Base-by-base conservation (phyloP, 148 eudicot species). In the Diospyros kaki region DNA sequence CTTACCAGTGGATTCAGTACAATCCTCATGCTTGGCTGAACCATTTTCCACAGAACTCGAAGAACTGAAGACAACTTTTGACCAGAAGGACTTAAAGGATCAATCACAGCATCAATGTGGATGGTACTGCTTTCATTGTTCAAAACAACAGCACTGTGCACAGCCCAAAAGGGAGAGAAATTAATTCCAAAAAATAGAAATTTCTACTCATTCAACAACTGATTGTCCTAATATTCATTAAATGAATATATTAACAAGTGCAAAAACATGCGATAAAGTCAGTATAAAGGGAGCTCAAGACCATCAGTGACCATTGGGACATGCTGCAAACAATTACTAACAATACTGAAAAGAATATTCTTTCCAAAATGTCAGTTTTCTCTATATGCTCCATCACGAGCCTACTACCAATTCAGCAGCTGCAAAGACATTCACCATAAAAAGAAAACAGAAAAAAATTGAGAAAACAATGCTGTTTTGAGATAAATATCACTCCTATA, bases 101-200 rank as follows among this genome's bases (percentile, higher is more conserved):
- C 98, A 83, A 94, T 80, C 45, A 94, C 98, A 72, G 97, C 98
- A 84, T 94, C 98, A 55, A 94, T 89, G 80, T 92, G 97, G 78
- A 94, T 84, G 88, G 88, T 84, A 63, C 96, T 84, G 50, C 84
- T 79, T 79, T 85, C 93, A 64, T 81, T 83, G 51, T 87, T 74
- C 72, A 92, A 73, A 82, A 87, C 72, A 76, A 94, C 93, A 86
- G 98, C 98, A 87, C 98, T 94, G 92, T 46, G 61, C 10, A 61
- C 13, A 61, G 17, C 59, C 44, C 6, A 68, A 54, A 75, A 77
- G 13, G 5, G 68, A 72, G 64, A 9, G 43, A 68, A 58, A 54
- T 52, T 52, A 48, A 62, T 51, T 63, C 64, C 18, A 17, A 46
- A 41, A 9, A 60, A 75, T 28, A 46, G 40, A 50, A 44, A 56